Base-by-base conservation (phyloP, 495 filamentous ascomycete genomes). In the Glutinoglossum americanum region DNA sequence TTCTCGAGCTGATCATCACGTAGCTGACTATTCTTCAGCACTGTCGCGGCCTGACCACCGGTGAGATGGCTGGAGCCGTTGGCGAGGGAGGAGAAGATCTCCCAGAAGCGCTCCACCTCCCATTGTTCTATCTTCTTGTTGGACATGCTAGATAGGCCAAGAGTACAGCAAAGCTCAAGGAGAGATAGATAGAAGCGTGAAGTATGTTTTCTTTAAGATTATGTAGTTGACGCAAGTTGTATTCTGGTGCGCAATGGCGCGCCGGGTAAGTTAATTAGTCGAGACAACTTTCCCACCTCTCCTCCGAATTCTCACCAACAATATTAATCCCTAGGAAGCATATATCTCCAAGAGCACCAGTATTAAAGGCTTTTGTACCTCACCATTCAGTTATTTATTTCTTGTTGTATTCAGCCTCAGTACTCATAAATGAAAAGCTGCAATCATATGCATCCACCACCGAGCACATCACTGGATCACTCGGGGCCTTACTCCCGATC, bases 91-190 rank as follows among this genome's bases (percentile, higher is more conserved):
- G 84, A 76, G 72, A 98, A 98, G 70, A 98, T 97, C 73, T 97
- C 94, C 92, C 92, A 98, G 72, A 97, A 98, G 58, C 89, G 87
- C 66, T 95, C 88, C 64, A 98, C 85, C 69, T 98, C 93, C 73
- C 85, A 84, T 67, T 92, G 82, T 64, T 95, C 89, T 69, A 97
- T 97, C 63, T 80, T 80, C 69, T 86, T 84, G 63, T 71, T 72
- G 13, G 88, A 80, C 77, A 87, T 85, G 69, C 71, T 79, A 65
- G 60, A 51, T 9, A 25, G 45, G 60, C 59, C 21, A 25, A 15
- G 3, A 28, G 47, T 5, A 6, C 47, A n/a, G 9, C 26, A n/a
- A n/a, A 58, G 55, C 61, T 60, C 44, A 23, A n/a, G n/a, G n/a
- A n/a, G 21, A 23, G 44, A n/a, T 49, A 25, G n/a, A 47, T 4